Evolutionary conservation across 345 rosid species (phyloP).

Genomic region (Physaria fendleri): DNA sequence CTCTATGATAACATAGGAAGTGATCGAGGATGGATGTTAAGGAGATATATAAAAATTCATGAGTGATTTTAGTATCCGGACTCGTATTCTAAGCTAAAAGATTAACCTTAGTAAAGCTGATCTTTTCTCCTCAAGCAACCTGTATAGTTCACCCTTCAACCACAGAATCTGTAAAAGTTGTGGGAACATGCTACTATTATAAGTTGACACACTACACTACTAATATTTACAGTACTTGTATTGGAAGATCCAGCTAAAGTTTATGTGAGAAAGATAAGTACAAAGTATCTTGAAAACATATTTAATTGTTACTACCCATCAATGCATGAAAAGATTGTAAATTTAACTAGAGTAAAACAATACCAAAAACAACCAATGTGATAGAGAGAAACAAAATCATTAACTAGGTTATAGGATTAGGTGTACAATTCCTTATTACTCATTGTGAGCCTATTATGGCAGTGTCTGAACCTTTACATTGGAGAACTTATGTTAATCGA

Average conservation of each 20-base stretch:
- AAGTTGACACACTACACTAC: not conserved
- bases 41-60: constrained; percentile 1
- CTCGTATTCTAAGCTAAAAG: constrained; percentile 4
- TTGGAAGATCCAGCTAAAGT: not conserved
- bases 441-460: too few relatives aligned
- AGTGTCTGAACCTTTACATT: too few relatives aligned
- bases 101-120: constrained; percentile 72
- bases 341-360: too few relatives aligned
- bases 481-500: too few relatives aligned
- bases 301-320: not conserved
- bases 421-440: too few relatives aligned
- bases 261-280: not conserved
- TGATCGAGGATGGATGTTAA: not conserved
- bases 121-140: constrained; percentile 83
- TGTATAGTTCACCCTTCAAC: constrained; percentile 84
- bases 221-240: not conserved
- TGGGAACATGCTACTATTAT: not conserved
- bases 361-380: too few relatives aligned
- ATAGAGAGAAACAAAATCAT: too few relatives aligned
- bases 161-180: constrained; percentile 55
- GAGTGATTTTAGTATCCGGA: not conserved
- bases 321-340: too few relatives aligned
- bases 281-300: not conserved
- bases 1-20: constrained; percentile 42
- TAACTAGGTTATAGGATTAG: too few relatives aligned